Evolutionary conservation across 2,329 filamentous ascomycete species (phyloP).

Genomic region (Rutstroemia sp.): DNA sequence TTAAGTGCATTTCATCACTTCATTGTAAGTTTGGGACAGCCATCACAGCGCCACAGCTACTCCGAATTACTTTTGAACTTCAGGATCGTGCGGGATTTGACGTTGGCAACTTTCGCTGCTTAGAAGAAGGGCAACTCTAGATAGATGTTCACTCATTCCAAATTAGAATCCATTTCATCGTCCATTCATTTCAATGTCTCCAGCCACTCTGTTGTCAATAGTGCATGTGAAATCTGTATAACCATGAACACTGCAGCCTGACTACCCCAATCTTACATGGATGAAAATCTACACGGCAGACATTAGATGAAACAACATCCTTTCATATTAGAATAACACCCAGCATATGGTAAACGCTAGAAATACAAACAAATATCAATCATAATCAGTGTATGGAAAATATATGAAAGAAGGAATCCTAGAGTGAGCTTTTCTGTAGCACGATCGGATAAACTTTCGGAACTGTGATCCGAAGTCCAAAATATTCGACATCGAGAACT

Average conservation of each 20-base stretch:
- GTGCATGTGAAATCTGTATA: not conserved
- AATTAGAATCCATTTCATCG: not conserved
- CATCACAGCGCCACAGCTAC: not conserved
- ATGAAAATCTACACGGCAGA: not conserved
- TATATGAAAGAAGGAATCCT: no score
- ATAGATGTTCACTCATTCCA: not conserved
- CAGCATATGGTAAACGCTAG: no score
- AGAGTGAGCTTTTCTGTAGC: no score
- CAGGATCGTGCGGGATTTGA: no score
- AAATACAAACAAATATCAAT: no score
- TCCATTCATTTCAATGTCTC: not conserved
- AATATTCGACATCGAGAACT: slow-evolving; percentile 8
- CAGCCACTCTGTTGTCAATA: not conserved
- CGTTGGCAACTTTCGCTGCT: not conserved
- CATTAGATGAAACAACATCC: not conserved
- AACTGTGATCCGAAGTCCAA: not conserved
- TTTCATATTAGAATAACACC: not conserved
- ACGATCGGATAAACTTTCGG: not conserved
- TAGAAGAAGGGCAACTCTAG: not conserved
- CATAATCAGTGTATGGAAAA: no score
- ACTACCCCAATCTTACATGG: no score
- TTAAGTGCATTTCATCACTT: not conserved
- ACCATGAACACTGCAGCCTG: not conserved
- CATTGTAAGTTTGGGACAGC: not conserved
- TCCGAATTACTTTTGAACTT: not conserved